Conservation (phyloP, 2,329 filamentous ascomycete species). For the Ceratocystiopsis brevicomis region DNA sequence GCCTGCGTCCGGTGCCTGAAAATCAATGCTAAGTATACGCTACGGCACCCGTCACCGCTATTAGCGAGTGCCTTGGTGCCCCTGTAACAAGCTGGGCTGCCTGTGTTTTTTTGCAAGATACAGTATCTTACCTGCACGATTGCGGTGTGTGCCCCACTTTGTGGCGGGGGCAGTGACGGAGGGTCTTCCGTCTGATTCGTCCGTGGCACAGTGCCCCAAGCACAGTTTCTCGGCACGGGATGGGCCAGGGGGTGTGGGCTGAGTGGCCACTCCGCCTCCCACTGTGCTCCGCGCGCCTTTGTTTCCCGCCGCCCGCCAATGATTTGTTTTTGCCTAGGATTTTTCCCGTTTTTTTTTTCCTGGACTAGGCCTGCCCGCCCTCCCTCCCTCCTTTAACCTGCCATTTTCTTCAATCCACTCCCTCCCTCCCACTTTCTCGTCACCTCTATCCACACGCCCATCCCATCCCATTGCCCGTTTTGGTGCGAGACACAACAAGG, state of each 20-base stretch:
- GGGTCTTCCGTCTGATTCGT: background rate
- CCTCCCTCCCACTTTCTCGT: conserved; percentile 9
- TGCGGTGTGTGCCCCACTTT: too few relatives aligned
- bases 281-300: background rate
- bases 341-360: background rate
- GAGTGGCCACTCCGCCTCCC: background rate
- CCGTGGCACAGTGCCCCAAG: background rate
- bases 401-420: conserved; percentile 9
- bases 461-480: conserved; percentile 3
- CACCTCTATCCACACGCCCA: conserved; percentile 10
- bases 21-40: too few relatives aligned
- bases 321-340: background rate
- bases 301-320: background rate
- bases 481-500: conserved; percentile 7
- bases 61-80: too few relatives aligned
- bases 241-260: too few relatives aligned
- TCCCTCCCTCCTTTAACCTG: conserved; percentile 5
- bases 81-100: too few relatives aligned
- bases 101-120: too few relatives aligned
- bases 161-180: too few relatives aligned
- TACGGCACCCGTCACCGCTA: too few relatives aligned
- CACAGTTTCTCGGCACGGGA: background rate
- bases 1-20: too few relatives aligned
- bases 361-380: conserved; percentile 6
- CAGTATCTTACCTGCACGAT: too few relatives aligned